Percentiles rank a stretch among this genome's conserved stretches.
Conservation (phyloP, 2,329 filamentous ascomycete species). For the Ophiocordyceps robertsii region DNA sequence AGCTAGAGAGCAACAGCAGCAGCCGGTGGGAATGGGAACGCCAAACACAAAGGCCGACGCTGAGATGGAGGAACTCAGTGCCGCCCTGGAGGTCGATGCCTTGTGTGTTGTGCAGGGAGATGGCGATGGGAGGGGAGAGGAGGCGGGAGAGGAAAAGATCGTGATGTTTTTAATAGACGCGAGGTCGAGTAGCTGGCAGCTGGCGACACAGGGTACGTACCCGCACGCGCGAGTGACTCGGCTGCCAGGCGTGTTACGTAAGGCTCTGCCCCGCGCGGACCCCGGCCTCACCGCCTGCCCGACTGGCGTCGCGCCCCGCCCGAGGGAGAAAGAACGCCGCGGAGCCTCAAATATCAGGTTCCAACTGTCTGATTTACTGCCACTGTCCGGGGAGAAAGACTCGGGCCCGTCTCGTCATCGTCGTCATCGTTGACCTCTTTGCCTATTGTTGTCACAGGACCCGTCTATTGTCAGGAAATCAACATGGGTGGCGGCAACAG, state of each 20-base stretch:
- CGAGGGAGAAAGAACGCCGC: background rate
- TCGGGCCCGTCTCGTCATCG: background rate
- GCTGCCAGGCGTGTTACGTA: background rate
- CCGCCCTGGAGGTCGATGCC: no score
- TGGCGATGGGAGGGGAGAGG: no score
- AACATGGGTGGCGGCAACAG: conserved; percentile 25
- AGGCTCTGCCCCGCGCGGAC: background rate
- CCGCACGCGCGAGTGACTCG: no score
- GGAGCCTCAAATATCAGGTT: no score
- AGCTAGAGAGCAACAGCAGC: no score
- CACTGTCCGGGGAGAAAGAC: background rate
- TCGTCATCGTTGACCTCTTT: background rate
- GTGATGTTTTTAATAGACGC: background rate
- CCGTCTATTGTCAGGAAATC: no score
- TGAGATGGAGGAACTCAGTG: no score
- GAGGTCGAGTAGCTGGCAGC: background rate
- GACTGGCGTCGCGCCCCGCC: background rate
- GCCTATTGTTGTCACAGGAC: background rate
- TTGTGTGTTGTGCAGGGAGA: no score
- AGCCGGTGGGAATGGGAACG: no score
- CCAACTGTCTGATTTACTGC: no score
- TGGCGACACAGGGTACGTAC: background rate
- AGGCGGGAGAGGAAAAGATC: background rate
- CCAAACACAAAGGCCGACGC: no score
- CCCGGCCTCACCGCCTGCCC: background rate